A percentile compares a stretch with the other conserved stretches of the same genome.
Evolutionary conservation across 2,329 filamentous ascomycete genomes (phyloP).

Genomic region (Thelonectria discophora): DNA sequence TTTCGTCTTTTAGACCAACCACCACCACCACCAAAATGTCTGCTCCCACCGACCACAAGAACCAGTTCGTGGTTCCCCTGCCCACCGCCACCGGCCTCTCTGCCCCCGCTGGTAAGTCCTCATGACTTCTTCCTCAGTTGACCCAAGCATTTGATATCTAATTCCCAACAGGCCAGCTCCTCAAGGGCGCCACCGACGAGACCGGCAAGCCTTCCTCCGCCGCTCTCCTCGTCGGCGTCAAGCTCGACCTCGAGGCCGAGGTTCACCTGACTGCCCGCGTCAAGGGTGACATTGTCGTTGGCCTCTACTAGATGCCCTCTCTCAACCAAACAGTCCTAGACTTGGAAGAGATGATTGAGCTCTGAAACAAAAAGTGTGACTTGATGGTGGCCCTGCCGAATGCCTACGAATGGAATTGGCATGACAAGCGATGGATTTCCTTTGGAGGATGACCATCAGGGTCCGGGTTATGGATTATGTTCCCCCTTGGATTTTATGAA

Average conservation of each 20-base stretch:
- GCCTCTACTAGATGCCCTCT: slow-evolving; percentile 36
- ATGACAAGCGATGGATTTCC: slow-evolving; percentile 11
- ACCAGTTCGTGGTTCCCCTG: slow-evolving; percentile 42
- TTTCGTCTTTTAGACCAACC: slow-evolving; percentile 25
- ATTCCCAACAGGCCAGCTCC: slow-evolving; percentile 62
- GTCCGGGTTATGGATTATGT: slow-evolving; percentile 4
- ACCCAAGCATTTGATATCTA: too few relatives aligned
- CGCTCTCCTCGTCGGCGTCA: slow-evolving; percentile 68
- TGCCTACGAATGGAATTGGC: slow-evolving; percentile 6
- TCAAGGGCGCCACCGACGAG: slow-evolving; percentile 65
- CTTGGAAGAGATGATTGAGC: slow-evolving; percentile 7
- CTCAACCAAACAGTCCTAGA: neutral
- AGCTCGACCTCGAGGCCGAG: slow-evolving; percentile 70
- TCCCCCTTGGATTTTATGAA: neutral
- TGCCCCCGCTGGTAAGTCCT: slow-evolving; percentile 47
- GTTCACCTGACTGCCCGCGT: slow-evolving; percentile 68
- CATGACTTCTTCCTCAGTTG: too few relatives aligned
- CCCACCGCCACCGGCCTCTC: slow-evolving; percentile 49
- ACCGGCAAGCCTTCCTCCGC: slow-evolving; percentile 66
- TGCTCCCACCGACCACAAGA: slow-evolving; percentile 38
- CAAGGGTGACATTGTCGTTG: slow-evolving; percentile 68
- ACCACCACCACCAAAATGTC: slow-evolving; percentile 37
- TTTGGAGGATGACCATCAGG: neutral
- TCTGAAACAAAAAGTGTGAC: neutral
- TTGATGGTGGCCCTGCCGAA: slow-evolving; percentile 15